phyloP scores from a whole-genome alignment of 2,329 filamentous ascomycete species.

The Gremmenia infestans region DNA sequence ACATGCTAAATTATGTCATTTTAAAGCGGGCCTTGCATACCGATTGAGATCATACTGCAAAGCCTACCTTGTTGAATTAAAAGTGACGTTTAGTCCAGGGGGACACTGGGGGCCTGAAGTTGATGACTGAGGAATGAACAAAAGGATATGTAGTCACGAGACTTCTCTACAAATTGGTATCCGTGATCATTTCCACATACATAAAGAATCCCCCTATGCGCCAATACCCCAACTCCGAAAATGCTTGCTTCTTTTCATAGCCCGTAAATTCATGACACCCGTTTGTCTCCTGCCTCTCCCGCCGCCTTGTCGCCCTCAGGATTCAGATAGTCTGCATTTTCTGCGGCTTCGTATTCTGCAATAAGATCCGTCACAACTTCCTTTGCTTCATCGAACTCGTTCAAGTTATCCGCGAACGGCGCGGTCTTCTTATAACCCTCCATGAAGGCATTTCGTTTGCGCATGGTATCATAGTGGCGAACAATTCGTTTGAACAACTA shows the following conservation, averaged over 20 bases:
- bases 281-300: conserved; percentile 28
- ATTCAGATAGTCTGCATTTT: conserved; percentile 83
- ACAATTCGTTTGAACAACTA: conserved; percentile 90
- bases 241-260: neutral
- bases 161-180: conserved; percentile 24
- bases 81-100: conserved; percentile 1
- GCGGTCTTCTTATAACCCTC: conserved; percentile 95
- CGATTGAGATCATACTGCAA: too few species aligned
- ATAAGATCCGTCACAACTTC: conserved; percentile 90
- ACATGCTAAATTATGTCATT: neutral
- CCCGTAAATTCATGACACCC: conserved; percentile 18
- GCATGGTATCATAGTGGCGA: conserved; percentile 85
- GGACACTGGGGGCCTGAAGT: neutral
- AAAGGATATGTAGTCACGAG: neutral
- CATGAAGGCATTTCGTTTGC: conserved; percentile 94
- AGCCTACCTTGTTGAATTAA: neutral
- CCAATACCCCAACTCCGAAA: conserved; percentile 2
- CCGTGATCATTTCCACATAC: conserved; percentile 22
- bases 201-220: neutral
- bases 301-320: conserved; percentile 38
- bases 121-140: neutral
- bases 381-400: conserved; percentile 92
- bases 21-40: neutral
- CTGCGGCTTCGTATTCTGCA: conserved; percentile 91
- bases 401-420: conserved; percentile 83